Evolutionary conservation across 192 early-diverging fungal genomes (phyloP).

Genomic region (Entomortierella chlamydospora): DNA sequence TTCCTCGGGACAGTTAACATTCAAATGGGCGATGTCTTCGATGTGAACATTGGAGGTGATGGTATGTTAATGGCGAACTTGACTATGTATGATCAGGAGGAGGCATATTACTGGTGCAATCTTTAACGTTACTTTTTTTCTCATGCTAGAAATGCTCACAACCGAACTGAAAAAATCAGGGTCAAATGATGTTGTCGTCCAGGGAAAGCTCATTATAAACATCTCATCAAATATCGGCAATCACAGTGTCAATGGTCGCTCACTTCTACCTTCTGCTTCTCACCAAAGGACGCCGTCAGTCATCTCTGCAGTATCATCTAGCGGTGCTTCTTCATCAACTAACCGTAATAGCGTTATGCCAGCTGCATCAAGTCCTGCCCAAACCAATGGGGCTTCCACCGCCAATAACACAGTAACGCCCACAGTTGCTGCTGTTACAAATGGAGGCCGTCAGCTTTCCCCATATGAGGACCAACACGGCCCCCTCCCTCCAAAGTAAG

Average conservation of each 20-base stretch:
- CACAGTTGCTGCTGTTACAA: conserved; percentile 5
- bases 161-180: conserved; percentile 91
- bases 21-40: conserved; percentile 84
- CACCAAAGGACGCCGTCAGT: conserved; percentile 53
- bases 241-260: conserved; percentile 34
- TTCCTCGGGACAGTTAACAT: conserved; percentile 94
- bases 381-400: conserved; percentile 5
- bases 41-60: conserved; percentile 81
- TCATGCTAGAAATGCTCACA: conserved; percentile 80
- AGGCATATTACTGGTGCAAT: too few species aligned
- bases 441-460: conserved; percentile 42
- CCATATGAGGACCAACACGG: conserved; percentile 71
- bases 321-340: conserved; percentile 56
- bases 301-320: conserved; percentile 58
- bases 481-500: conserved; percentile 61
- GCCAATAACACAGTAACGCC: conserved; percentile 7
- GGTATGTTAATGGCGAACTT: conserved; percentile 24
- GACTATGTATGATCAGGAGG: too few species aligned
- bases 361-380: conserved; percentile 2
- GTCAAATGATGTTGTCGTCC: conserved; percentile 78
- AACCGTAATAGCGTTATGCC: conserved; percentile 38
- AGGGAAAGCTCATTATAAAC: conserved; percentile 87
- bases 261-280: conserved; percentile 25
- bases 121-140: background rate
- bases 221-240: conserved; percentile 71